Percentiles rank a stretch among this genome's conserved stretches.
These are phyloP conservation scores for Metarhizium rileyi DNA, from an alignment of 2,329 filamentous ascomycete species.

Conservation along the genomic window DNA sequence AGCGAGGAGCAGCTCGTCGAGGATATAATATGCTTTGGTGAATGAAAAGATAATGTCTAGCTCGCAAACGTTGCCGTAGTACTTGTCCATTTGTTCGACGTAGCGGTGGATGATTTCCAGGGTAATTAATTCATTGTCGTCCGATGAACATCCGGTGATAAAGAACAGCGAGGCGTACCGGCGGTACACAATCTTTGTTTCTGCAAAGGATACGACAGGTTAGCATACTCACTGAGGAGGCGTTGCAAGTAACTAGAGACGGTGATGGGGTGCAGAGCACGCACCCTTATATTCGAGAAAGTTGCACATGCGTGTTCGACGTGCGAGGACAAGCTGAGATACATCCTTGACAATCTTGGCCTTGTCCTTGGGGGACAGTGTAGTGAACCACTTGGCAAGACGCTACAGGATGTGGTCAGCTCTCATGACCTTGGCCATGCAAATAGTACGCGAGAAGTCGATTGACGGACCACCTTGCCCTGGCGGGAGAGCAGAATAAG, in stretches of 20 bases:
- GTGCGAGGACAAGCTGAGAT: slow-evolving; percentile 89
- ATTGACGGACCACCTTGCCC: slow-evolving; percentile 85
- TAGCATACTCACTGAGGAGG: background rate
- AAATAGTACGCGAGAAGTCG: slow-evolving; percentile 2
- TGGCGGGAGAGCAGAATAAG: slow-evolving; percentile 94
- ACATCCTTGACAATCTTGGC: slow-evolving; percentile 99
- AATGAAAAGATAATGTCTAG: slow-evolving; percentile 99
- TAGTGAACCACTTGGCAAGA: slow-evolving; percentile 98
- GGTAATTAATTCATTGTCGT: slow-evolving; percentile 95
- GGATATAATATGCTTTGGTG: slow-evolving; percentile 98
- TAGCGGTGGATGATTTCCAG: slow-evolving; percentile 99
- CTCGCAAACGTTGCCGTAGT: slow-evolving; percentile 99
- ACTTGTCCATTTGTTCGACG: slow-evolving; percentile 99
- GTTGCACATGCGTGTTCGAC: slow-evolving; percentile 98
- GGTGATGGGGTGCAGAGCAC: slow-evolving; percentile 7
- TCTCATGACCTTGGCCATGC: background rate
- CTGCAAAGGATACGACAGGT: slow-evolving; percentile 33
- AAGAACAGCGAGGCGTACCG: slow-evolving; percentile 99
- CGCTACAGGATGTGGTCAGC: slow-evolving; percentile 46
- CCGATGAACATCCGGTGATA: slow-evolving; percentile 93
- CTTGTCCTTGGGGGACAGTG: slow-evolving; percentile 93
- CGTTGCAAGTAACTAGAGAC: background rate
- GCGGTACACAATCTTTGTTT: slow-evolving; percentile 97
- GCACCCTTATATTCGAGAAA: slow-evolving; percentile 98
- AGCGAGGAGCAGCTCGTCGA: slow-evolving; percentile 89